Percentiles rank a stretch among this genome's conserved stretches.
Evolutionary conservation across 2,329 filamentous ascomycete species (phyloP).

Genomic region (Scortechinia acanthostroma): DNA sequence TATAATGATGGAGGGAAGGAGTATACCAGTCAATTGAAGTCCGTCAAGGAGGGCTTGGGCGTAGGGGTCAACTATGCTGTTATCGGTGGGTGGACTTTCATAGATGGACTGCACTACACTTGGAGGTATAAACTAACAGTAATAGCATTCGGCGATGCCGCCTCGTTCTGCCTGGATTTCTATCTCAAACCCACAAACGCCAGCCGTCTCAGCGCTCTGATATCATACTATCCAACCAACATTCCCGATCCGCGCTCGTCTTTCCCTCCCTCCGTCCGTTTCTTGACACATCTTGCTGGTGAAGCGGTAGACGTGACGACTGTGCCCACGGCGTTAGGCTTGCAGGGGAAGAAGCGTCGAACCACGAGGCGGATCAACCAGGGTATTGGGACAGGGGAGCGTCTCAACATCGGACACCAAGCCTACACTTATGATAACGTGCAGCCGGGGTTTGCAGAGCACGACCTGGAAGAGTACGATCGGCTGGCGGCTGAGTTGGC

Average conservation of each 20-base stretch:
- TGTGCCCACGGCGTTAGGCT: background rate
- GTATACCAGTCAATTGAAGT: background rate
- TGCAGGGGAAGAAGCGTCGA: slow-evolving; percentile 2
- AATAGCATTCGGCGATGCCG: background rate
- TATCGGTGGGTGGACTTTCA: background rate
- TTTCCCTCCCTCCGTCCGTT: background rate
- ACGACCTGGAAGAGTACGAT: slow-evolving; percentile 48
- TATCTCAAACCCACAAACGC: background rate
- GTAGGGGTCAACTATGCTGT: background rate
- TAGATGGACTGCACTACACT: background rate
- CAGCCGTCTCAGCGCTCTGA: background rate
- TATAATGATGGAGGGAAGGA: background rate
- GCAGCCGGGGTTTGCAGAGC: slow-evolving; percentile 52
- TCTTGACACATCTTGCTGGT: background rate
- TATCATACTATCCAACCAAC: background rate
- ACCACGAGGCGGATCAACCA: background rate
- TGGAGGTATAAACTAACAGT: too few species aligned
- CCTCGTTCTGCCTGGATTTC: background rate
- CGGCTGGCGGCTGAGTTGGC: slow-evolving; percentile 43
- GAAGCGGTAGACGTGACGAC: background rate
- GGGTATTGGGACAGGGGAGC: slow-evolving; percentile 1
- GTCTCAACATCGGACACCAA: background rate
- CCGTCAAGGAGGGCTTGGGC: background rate
- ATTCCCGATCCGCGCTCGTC: background rate
- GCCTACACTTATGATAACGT: slow-evolving; percentile 12